Conservation (phyloP, 192 early-diverging fungal genomes). For the Powellomyces hirtus region DNA sequence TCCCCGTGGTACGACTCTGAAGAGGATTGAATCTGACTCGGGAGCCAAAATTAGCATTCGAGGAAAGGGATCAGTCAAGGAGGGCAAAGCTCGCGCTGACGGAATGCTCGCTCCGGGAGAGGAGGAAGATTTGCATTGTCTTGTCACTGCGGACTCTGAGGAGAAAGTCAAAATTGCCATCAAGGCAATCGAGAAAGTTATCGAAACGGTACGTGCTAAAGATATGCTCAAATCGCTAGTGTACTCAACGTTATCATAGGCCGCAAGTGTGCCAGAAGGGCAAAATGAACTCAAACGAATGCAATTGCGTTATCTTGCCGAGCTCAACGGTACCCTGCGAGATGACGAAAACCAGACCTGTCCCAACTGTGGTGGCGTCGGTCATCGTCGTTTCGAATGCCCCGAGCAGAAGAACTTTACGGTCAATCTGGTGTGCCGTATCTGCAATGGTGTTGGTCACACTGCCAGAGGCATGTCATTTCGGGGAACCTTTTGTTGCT, state of each 20-base stretch:
- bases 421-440: slow-evolving; percentile 78
- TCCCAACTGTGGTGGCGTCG: slow-evolving; percentile 81
- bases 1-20: slow-evolving; percentile 94
- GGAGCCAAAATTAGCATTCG: slow-evolving; percentile 96
- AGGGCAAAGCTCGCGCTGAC: slow-evolving; percentile 70
- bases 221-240: background rate
- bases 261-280: slow-evolving; percentile 84
- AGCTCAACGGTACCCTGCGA: slow-evolving; percentile 92
- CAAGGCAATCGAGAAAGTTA: slow-evolving; percentile 86
- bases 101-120: slow-evolving; percentile 48
- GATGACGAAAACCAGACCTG: slow-evolving; percentile 95
- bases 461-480: slow-evolving; percentile 64
- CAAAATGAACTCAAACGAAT: slow-evolving; percentile 93
- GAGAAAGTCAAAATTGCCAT: slow-evolving; percentile 83
- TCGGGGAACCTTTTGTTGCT: background rate
- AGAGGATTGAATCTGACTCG: slow-evolving; percentile 91
- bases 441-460: slow-evolving; percentile 89
- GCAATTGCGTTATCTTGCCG: slow-evolving; percentile 92
- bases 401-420: slow-evolving; percentile 86
- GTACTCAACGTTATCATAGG: no score
- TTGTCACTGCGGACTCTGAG: slow-evolving; percentile 86
- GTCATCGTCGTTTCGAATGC: slow-evolving; percentile 89
- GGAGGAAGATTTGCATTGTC: slow-evolving; percentile 82
- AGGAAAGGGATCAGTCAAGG: slow-evolving; percentile 94
- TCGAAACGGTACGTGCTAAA: slow-evolving; percentile 74